Conservation (phyloP, 352 stramenopile species). For the Globisporangium paddicum region DNA sequence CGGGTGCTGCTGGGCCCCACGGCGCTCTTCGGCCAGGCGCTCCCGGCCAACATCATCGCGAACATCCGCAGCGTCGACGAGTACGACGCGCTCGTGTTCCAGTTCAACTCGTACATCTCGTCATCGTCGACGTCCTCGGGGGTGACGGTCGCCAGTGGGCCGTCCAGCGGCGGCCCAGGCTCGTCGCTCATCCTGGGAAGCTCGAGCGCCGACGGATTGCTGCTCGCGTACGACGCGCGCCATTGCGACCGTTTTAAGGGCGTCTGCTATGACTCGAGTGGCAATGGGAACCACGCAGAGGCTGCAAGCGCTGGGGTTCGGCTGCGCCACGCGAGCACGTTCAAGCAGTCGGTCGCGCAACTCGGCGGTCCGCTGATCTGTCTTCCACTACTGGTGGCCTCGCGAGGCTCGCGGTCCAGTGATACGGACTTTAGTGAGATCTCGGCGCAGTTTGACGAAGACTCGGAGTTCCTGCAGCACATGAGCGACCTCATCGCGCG, state of each 20-base stretch:
- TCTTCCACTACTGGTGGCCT: slow-evolving; percentile 56
- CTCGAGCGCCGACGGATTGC: slow-evolving; percentile 39
- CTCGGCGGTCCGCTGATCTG: slow-evolving; percentile 58
- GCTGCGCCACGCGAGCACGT: slow-evolving; percentile 55
- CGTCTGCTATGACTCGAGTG: slow-evolving; percentile 65
- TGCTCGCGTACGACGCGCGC: slow-evolving; percentile 62
- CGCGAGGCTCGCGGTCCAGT: neutral
- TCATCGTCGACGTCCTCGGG: slow-evolving; percentile 56
- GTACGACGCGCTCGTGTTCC: slow-evolving; percentile 68
- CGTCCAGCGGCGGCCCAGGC: slow-evolving; percentile 9
- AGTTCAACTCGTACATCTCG: slow-evolving; percentile 77
- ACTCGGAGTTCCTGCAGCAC: slow-evolving; percentile 66
- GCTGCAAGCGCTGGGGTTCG: slow-evolving; percentile 52
- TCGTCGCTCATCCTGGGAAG: slow-evolving; percentile 18
- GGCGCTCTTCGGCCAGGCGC: slow-evolving; percentile 50
- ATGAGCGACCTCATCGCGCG: slow-evolving; percentile 70
- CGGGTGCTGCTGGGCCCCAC: slow-evolving; percentile 61
- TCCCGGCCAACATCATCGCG: slow-evolving; percentile 53
- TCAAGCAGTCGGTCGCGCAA: slow-evolving; percentile 68
- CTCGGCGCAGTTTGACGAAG: slow-evolving; percentile 71
- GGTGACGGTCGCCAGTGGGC: slow-evolving; percentile 17
- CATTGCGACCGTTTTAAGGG: slow-evolving; percentile 60
- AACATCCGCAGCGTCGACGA: slow-evolving; percentile 69
- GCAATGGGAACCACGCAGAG: slow-evolving; percentile 59
- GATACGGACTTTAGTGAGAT: neutral